These are phyloP conservation scores for Botrytis cinerea DNA, from an alignment of 2,329 filamentous ascomycete species.

Conservation along the genomic window DNA sequence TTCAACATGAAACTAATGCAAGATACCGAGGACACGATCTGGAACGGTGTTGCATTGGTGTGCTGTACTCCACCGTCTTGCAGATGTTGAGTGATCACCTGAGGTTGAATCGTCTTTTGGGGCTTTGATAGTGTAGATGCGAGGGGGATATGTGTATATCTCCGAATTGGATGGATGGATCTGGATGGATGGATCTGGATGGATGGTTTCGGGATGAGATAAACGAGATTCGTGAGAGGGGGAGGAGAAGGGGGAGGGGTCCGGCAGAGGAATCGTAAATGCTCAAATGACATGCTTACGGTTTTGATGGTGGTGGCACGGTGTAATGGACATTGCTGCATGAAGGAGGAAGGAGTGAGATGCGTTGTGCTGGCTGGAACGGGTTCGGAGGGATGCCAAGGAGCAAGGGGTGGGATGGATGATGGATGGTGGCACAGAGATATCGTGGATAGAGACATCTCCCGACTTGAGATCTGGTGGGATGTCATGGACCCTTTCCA, in stretches of 20 bases:
- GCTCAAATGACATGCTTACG: background rate
- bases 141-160: background rate
- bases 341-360: background rate
- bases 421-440: background rate
- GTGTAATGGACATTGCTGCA: background rate
- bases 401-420: background rate
- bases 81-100: slow-evolving; percentile 20
- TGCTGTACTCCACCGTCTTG: slow-evolving; percentile 19
- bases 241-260: too few relatives aligned
- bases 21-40: slow-evolving; percentile 16
- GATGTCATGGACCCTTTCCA: background rate
- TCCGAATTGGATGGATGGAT: background rate
- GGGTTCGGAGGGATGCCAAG: background rate
- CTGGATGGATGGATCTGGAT: background rate
- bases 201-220: background rate
- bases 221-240: background rate
- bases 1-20: slow-evolving; percentile 20
- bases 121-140: background rate
- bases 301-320: background rate
- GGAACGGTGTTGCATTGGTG: slow-evolving; percentile 5
- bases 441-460: background rate
- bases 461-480: background rate
- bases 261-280: too few relatives aligned
- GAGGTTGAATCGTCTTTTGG: background rate
- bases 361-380: background rate